phyloP scores from a whole-genome alignment of 1,284 basidiomycete species.

The Takashimella tepidaria region DNA sequence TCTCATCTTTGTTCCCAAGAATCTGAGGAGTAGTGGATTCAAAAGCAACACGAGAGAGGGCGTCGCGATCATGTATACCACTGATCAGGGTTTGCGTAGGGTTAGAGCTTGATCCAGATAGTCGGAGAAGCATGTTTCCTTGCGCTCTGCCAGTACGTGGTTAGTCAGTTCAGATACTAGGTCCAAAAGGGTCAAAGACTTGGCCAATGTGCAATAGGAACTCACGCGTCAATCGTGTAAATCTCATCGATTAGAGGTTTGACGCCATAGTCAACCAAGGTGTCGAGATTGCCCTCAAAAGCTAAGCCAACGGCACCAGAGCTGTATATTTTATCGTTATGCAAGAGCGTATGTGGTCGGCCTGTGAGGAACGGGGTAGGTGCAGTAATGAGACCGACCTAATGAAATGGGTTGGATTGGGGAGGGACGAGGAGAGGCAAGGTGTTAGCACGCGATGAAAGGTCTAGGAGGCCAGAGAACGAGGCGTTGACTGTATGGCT shows the following conservation, averaged over 20 bases:
- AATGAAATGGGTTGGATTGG: conserved; percentile 2
- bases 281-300: conserved; percentile 44
- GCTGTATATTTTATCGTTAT: conserved; percentile 56
- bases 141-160: conserved; percentile 58
- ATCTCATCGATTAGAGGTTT: conserved; percentile 52
- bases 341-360: conserved; percentile 68
- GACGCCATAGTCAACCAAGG: conserved; percentile 54
- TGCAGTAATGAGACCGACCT: conserved; percentile 68
- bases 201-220: background rate
- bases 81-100: conserved; percentile 64
- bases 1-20: conserved; percentile 6
- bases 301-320: conserved; percentile 71
- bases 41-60: conserved; percentile 2
- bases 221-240: conserved; percentile 58
- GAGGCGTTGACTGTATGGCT: too few species aligned
- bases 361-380: conserved; percentile 83
- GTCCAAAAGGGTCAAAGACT: background rate
- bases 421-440: background rate
- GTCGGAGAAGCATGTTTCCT: conserved; percentile 68
- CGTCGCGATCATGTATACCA: conserved; percentile 52
- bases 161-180: background rate
- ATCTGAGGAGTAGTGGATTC: background rate
- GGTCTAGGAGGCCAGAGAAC: too few species aligned
- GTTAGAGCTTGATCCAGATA: conserved; percentile 54
- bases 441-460: background rate